Base-by-base conservation (phyloP, 192 early-diverging fungal genomes). In the Fimicolochytrium jonesii region DNA sequence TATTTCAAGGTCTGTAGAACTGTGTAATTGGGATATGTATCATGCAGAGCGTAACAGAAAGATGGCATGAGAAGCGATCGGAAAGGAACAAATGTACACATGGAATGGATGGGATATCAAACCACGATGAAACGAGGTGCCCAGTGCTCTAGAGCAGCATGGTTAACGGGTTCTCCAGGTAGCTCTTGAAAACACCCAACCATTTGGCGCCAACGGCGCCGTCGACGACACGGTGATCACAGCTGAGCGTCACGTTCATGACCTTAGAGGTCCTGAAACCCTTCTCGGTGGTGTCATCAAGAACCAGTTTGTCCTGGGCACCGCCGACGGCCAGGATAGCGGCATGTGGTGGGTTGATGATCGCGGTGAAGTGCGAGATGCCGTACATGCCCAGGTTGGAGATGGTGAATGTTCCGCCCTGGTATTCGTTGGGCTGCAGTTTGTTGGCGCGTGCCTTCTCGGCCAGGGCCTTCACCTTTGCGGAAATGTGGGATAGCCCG, bases 321-420 rank as follows among this genome's bases (percentile, higher is more conserved):
- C 68, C 76, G n/a, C 95, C 95, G 30, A 98, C 87, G 63, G 93
- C 93, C 32, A 98, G 81, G 68, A 98, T 98, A 60, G 86, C 87
- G 3, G 92, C 73, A 60, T 96, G 94, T 23, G 93, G 93, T 34
- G 91, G 90, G 81, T 98, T 96, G 77, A 98, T 95, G 66, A 98
- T 98, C 52, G 95, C 95, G 33, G 93, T 92, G 79, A 98, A 98
- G 64, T 89, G 86, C 59, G 85, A 83, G 72, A 96, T 86, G 45
- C 92, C 93, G 66, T 83, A 95, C 95, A 98, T 98, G 61, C 95
- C 95, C 59, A 98, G 78, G 80, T 98, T 98, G 54, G 93, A 95
- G 75, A 98, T 94, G 55, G 95, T 91, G 79, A 98, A 98, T 43
- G 88, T 86, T 36, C 95, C 95, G 73, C 95, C 95, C 69, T 98